A percentile compares a stretch with the other conserved stretches of the same genome.
phyloP scores from a whole-genome alignment of 495 filamentous ascomycete genomes.

The Pyronema omphalodes region DNA sequence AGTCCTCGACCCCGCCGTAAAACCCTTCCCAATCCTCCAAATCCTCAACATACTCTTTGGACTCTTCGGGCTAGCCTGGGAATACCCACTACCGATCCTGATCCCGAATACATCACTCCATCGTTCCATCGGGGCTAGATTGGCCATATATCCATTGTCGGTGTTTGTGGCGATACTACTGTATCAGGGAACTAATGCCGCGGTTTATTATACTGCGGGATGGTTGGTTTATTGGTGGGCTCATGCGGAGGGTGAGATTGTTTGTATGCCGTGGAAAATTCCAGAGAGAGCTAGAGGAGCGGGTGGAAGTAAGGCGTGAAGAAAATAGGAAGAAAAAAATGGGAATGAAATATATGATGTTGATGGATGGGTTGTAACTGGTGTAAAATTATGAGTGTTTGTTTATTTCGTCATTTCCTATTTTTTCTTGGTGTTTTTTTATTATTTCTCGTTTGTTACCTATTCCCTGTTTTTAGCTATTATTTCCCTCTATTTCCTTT shows the following conservation, averaged over 20 bases:
- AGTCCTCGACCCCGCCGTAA: slow-evolving; percentile 69
- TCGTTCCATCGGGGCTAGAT: slow-evolving; percentile 66
- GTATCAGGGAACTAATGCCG: slow-evolving; percentile 85
- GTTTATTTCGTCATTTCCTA: too few relatives aligned
- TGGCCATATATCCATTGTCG: slow-evolving; percentile 66
- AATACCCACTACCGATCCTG: slow-evolving; percentile 63
- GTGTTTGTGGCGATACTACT: slow-evolving; percentile 57
- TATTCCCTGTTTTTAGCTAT: too few relatives aligned
- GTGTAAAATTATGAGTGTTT: too few relatives aligned
- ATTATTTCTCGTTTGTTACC: too few relatives aligned
- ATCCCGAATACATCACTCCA: slow-evolving; percentile 51
- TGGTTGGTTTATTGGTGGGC: slow-evolving; percentile 89
- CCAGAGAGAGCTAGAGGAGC: slow-evolving; percentile 11
- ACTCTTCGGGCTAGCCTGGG: slow-evolving; percentile 61
- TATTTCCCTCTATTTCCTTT: too few relatives aligned
- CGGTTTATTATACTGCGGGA: slow-evolving; percentile 79
- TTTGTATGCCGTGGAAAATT: slow-evolving; percentile 25
- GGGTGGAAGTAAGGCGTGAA: slow-evolving; percentile 16
- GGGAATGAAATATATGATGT: too few relatives aligned
- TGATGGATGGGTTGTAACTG: too few relatives aligned
- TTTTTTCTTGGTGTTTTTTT: too few relatives aligned
- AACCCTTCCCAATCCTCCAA: slow-evolving; percentile 76
- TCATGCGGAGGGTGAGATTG: slow-evolving; percentile 72
- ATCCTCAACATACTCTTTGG: slow-evolving; percentile 89
- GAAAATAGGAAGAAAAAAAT: too few relatives aligned